These are phyloP conservation scores for Terana coerulea DNA, from an alignment of 768 basidiomycete species.

Conservation along the genomic window DNA sequence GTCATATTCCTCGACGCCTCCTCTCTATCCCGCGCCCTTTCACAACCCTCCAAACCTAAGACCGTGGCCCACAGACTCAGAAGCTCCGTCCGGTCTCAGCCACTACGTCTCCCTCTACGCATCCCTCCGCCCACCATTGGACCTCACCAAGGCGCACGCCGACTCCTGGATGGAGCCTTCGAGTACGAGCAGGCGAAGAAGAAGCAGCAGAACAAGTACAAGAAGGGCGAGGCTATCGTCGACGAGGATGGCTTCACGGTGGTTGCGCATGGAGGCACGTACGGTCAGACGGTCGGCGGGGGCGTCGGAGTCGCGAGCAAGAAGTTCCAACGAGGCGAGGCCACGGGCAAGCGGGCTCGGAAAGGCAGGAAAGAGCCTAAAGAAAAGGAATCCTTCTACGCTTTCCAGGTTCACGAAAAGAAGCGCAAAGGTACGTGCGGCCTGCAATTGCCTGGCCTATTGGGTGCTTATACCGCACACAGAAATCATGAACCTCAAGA, in stretches of 20 bases:
- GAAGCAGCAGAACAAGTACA: slow-evolving; percentile 62
- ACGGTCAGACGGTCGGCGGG: slow-evolving; percentile 84
- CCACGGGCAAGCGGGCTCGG: slow-evolving; percentile 37
- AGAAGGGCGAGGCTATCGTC: slow-evolving; percentile 83
- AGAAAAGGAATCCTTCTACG: slow-evolving; percentile 67
- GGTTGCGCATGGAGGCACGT: slow-evolving; percentile 85
- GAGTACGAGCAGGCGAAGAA: slow-evolving; percentile 66
- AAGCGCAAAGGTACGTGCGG: slow-evolving; percentile 68
- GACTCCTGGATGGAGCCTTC: slow-evolving; percentile 73
- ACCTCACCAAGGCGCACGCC: slow-evolving; percentile 70
- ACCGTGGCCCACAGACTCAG: slow-evolving; percentile 57
- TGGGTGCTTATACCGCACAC: slow-evolving; percentile 18
- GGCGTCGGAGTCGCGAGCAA: slow-evolving; percentile 67
- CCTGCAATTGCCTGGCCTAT: slow-evolving; percentile 5
- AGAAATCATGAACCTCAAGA: slow-evolving; percentile 62
- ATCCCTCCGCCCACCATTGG: slow-evolving; percentile 71
- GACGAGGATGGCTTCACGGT: slow-evolving; percentile 96
- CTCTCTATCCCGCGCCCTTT: slow-evolving; percentile 61
- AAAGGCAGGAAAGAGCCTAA: slow-evolving; percentile 66
- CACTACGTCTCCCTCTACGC: slow-evolving; percentile 69
- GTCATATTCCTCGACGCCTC: slow-evolving; percentile 68
- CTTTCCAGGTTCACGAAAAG: slow-evolving; percentile 87
- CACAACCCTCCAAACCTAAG: slow-evolving; percentile 48
- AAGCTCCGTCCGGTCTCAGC: slow-evolving; percentile 62
- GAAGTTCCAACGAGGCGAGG: slow-evolving; percentile 37